These are phyloP conservation scores for Calonectria naviculata DNA, from an alignment of 2,329 filamentous ascomycete species.

Conservation along the genomic window DNA sequence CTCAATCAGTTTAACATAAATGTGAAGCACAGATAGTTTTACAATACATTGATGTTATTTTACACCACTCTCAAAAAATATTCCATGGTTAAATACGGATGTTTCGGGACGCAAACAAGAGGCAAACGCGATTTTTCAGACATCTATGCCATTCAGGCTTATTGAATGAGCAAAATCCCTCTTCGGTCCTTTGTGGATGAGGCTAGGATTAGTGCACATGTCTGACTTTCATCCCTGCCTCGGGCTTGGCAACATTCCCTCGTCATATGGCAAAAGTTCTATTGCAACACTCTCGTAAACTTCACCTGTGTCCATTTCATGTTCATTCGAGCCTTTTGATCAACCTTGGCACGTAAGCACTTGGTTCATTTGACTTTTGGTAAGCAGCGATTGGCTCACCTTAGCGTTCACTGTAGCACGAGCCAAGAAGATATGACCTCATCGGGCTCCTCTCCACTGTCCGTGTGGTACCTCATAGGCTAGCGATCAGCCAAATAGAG, in stretches of 20 bases:
- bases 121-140: too few species aligned
- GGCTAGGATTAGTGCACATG: neutral
- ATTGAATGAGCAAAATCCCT: too few species aligned
- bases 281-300: neutral
- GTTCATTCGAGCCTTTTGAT: neutral
- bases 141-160: too few species aligned
- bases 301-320: neutral
- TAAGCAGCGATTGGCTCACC: neutral
- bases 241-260: neutral
- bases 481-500: neutral
- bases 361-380: neutral
- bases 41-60: too few species aligned
- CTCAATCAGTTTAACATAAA: too few species aligned
- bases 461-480: neutral
- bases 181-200: neutral
- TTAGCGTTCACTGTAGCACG: neutral
- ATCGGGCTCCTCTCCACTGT: neutral
- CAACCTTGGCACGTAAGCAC: neutral
- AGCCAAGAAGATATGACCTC: neutral
- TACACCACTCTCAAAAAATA: too few species aligned
- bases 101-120: too few species aligned
- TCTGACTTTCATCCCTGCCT: neutral
- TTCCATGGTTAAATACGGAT: too few species aligned
- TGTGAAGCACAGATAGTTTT: too few species aligned
- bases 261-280: neutral